Base-by-base conservation (phyloP, 208 protist genomes). In the Wallacemonas rigidus region DNA sequence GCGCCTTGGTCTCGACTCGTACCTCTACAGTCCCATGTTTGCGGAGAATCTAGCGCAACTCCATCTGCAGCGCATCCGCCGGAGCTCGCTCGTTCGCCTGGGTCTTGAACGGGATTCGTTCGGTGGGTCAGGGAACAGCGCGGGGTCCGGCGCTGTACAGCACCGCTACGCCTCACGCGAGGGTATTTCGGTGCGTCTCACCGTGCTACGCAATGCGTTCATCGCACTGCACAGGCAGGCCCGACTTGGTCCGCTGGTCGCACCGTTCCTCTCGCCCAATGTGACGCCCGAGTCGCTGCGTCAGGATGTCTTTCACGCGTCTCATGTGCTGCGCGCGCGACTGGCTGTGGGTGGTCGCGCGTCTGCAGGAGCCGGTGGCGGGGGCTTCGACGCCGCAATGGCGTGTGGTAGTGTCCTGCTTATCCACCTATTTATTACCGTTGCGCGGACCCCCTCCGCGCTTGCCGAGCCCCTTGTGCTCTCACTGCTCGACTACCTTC, bases 321-420 rank as follows among this genome's bases (percentile, higher is more conserved):
- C 67, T 7, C 79, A 72, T 17, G 55, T 35, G 45, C 12, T 50
- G 45, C 15, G 56, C 15, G 12, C 26, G 50, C 3, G 40, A 61
- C 15, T 26, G 67, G 11, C 56, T 64, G 67, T 40, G 58, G 67
- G 44, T 69, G 41, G 51, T 60, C 53, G 43, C 47, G 35, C 39
- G 67, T 12, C 40, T 12, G 65, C 26, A 7, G 61, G 64, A 1
- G 63, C 35, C 62, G 72, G 51, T 17, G 63, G 65, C 35, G 72
- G 56, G 4, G 71, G 75, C 39, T 80, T 82, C 72, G 87, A 94
- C 60, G 89, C 84, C 4, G 79, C 86, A 1, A 71, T 94, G 36
- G 91, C 93, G 73, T 94, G 87, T 72, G 89, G 91, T n/a, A 89
- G 86, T 4, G 82, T 93, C 17, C 81, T 94, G 55, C 79, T 96